Conservation (phyloP, 1,284 basidiomycete species). For the Cutaneotrichosporon sp. region DNA sequence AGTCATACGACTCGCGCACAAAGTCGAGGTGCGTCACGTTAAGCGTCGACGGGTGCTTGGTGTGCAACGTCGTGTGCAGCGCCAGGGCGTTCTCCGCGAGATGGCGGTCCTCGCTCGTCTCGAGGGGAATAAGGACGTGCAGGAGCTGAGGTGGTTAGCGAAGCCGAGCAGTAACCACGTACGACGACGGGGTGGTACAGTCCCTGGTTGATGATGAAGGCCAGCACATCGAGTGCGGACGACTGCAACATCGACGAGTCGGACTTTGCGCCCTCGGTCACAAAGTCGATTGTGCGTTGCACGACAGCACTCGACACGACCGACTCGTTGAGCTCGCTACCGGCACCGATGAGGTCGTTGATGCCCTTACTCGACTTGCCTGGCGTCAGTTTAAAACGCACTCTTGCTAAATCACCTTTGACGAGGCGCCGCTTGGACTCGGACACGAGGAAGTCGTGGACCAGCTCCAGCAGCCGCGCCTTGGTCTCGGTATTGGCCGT, state of each 20-base stretch:
- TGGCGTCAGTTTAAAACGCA: neutral
- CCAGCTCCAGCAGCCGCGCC: constrained; percentile 71
- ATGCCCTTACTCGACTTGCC: constrained; percentile 57
- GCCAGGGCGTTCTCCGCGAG: constrained; percentile 71
- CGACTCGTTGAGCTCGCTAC: constrained; percentile 89
- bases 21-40: constrained; percentile 78
- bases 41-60: constrained; percentile 82
- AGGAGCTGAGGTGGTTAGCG: constrained; percentile 62
- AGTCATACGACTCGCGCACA: constrained; percentile 72
- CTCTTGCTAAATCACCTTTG: constrained; percentile 50
- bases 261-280: constrained; percentile 74
- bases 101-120: constrained; percentile 64
- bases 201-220: constrained; percentile 89
- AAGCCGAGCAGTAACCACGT: constrained; percentile 51
- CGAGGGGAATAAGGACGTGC: constrained; percentile 85
- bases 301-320: constrained; percentile 88
- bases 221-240: constrained; percentile 82
- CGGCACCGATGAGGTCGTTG: constrained; percentile 88
- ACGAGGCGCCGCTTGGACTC: constrained; percentile 54
- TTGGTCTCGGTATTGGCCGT: constrained; percentile 65
- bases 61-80: constrained; percentile 74
- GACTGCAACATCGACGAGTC: constrained; percentile 65
- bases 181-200: constrained; percentile 68
- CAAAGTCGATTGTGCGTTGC: constrained; percentile 79
- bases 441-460: constrained; percentile 81